Evolutionary conservation across 106 monocot species (phyloP), one percentile per base, ranked within the genome.

Genomic region (Phalaenopsis equestris): DNA sequence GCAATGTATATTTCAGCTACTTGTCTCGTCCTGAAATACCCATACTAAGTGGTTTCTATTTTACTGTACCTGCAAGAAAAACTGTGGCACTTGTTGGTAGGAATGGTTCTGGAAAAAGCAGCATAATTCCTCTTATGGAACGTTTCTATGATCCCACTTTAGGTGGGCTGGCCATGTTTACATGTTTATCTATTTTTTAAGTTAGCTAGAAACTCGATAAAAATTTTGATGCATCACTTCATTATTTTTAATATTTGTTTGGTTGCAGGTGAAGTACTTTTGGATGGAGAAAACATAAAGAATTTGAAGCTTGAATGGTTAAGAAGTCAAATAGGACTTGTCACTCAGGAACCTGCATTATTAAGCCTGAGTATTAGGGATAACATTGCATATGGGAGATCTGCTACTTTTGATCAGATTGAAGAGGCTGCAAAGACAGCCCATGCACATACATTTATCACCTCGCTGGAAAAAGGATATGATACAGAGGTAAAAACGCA

Each of bases 61-160:
- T 97, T 41, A 92, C 91, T 73, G 94, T 97, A 46, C 96, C 96
- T 70, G 92, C 96, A 72, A 92, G 94, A 86, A 97, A 93, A 92
- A 90, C 94, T 75, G 94, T 97, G 72, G 96, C 96, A 73, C 94
- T 97, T 87, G 92, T 97, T 82, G 96, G 96, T 73, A 92, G 94
- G 83, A 97, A 94, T 86, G 96, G 96, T 75, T 97, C 96, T 38
- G 96, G 96, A 65, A 97, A 97, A 82, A 97, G 96, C 76, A 97
- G 96, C 73, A 97, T 97, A 78, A 97, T 97, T 85, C 96, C 96
- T 84, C 94, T 97, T 14, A 94, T 97, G 94, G 96, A 97, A 77
- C 90, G 96, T 23, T 97, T 97, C 81, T 97, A 97, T 82, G 96
- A 97, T 86, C 96, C 96, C 30, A 97, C 93, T 24, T 82, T 97